Base-by-base conservation (phyloP, 2,329 filamentous ascomycete genomes). In the Pestalotiopsis fici region DNA sequence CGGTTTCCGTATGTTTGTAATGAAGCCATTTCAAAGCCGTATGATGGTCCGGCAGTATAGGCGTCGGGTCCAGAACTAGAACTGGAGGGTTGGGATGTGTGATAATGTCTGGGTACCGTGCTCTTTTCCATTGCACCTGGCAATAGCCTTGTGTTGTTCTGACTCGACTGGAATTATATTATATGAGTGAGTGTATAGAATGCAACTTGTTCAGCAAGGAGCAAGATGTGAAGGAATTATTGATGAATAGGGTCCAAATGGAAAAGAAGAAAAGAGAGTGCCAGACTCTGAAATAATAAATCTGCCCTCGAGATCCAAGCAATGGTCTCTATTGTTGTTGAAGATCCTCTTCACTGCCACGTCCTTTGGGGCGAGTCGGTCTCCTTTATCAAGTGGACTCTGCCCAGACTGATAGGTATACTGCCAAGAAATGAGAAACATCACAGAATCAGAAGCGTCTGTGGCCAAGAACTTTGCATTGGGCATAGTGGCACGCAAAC, bases 391-490 rank as follows among this genome's bases (percentile, higher is more conserved):
- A 66, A 37, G 43, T 57, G 59, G 59, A 37, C 57, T 28, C 35
- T 18, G 35, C 60, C 54, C 3, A 47, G 47, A 35, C 60, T 57
- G n/a, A 69, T 62, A 64, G 62, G 35, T 65, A 64, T 57, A 57
- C 56, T 69, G 72, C 72, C 73, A 73, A 73, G 73, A 71, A 68
- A 69, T 67, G 65, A 69, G 71, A 73, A 72, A 71, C 68, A 68
- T 21, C 18, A 65, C 23, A 9, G 43, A 62, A 60, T 47, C 43
- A 47, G 59, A 57, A 62, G 54, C 55, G 65, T 56, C 59, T 27
- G 31, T 23, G 25, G 65, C 65, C 59, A 66, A 63, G 59, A 50
- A 50, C 31, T 59, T 18, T 37, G 28, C 25, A 54, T 64, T 31
- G 39, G 54, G 25, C 25, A 35, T 25, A 50, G 23, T 63, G 9